Conservation (phyloP, 164 flowering plant species). For the Dillenia suffruticosa region DNA sequence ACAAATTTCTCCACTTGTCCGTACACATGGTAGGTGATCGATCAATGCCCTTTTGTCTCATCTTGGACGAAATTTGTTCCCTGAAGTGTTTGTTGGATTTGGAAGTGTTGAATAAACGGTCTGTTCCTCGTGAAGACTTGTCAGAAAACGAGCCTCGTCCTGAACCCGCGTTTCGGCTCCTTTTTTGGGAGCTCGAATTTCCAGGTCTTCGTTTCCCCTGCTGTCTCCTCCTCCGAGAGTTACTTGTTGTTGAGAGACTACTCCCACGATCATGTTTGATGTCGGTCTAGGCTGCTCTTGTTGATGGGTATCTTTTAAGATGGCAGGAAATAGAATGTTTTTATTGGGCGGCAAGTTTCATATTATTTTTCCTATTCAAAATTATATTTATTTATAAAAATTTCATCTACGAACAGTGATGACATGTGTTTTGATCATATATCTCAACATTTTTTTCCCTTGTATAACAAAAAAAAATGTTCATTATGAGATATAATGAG, state of each 20-base stretch:
- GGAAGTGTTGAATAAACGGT: slow-evolving; percentile 48
- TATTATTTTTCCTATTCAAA: no score
- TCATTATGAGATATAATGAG: no score
- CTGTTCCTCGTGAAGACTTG: slow-evolving; percentile 58
- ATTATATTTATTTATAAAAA: no score
- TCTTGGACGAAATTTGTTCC: slow-evolving; percentile 24
- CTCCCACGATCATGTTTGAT: slow-evolving; percentile 65
- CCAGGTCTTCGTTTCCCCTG: slow-evolving; percentile 63
- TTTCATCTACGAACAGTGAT: no score
- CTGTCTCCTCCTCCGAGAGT: slow-evolving; percentile 28
- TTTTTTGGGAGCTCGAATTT: slow-evolving; percentile 67
- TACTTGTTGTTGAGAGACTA: slow-evolving; percentile 34
- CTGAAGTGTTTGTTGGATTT: slow-evolving; percentile 14
- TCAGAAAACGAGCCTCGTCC: slow-evolving; percentile 70
- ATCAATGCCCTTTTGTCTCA: slow-evolving; percentile 25
- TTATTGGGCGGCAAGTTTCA: no score
- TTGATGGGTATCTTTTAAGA: slow-evolving; percentile 2
- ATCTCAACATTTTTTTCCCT: no score
- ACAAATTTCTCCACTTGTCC: slow-evolving; percentile 25
- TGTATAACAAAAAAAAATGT: no score
- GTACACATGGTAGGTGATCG: slow-evolving; percentile 7
- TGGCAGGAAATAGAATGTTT: no score
- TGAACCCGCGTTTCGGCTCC: slow-evolving; percentile 94
- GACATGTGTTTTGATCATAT: no score
- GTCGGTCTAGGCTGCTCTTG: not conserved